Evolutionary conservation across 768 basidiomycete species (phyloP).

Genomic region (Ephemerocybe angulata): DNA sequence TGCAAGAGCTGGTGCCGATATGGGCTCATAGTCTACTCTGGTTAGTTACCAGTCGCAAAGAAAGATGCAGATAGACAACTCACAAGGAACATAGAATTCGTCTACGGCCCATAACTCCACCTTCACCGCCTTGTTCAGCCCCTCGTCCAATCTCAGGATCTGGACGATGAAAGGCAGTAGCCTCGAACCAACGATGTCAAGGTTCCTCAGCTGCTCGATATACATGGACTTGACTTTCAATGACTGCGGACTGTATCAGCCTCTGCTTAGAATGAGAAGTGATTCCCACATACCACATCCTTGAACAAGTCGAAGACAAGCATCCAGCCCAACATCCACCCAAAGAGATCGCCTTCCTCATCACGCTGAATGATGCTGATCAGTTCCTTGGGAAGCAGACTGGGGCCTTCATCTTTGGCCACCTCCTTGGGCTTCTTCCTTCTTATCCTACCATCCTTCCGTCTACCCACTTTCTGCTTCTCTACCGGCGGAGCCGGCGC

Average conservation of each 20-base stretch:
- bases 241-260: conserved; percentile 48
- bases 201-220: conserved; percentile 76
- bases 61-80: conserved; percentile 21
- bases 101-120: conserved; percentile 85
- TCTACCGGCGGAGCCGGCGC: conserved; percentile 17
- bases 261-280: background rate
- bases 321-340: conserved; percentile 86
- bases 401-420: conserved; percentile 11
- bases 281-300: conserved; percentile 61
- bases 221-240: conserved; percentile 82
- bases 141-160: conserved; percentile 63
- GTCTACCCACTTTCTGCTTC: conserved; percentile 1
- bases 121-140: conserved; percentile 66
- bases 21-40: conserved; percentile 55
- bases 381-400: conserved; percentile 59
- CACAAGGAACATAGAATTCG: conserved; percentile 74
- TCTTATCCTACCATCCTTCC: background rate
- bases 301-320: conserved; percentile 79
- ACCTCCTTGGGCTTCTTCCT: conserved; percentile 8
- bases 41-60: conserved; percentile 1
- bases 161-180: conserved; percentile 74
- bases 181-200: conserved; percentile 55
- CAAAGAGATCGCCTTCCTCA: conserved; percentile 36
- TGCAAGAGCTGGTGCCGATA: conserved; percentile 56
- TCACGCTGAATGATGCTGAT: conserved; percentile 55